These are phyloP conservation scores for Fomitopsis pulvina DNA, from an alignment of 768 basidiomycete species.

Conservation along the genomic window DNA sequence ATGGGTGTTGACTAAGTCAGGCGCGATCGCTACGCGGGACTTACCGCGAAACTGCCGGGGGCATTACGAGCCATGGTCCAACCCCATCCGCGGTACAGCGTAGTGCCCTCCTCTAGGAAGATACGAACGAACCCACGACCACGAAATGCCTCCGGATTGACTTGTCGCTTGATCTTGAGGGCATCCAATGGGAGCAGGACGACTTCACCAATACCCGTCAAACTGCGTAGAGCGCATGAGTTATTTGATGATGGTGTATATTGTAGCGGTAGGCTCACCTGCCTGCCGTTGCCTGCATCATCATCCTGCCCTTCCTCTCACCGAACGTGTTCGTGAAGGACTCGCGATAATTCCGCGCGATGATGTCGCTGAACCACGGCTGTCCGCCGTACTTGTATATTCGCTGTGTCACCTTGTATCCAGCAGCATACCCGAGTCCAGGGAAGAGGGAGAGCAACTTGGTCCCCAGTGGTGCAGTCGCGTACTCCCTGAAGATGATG, in stretches of 20 bases:
- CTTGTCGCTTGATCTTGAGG: constrained; percentile 98
- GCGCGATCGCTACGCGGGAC: constrained; percentile 23
- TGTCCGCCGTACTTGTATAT: constrained; percentile 99
- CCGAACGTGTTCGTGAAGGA: constrained; percentile 81
- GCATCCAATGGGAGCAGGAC: constrained; percentile 95
- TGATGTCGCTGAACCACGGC: constrained; percentile 93
- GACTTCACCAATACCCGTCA: constrained; percentile 90
- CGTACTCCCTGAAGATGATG: constrained; percentile 86
- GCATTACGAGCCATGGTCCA: constrained; percentile 99
- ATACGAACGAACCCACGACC: constrained; percentile 88
- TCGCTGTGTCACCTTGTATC: constrained; percentile 93
- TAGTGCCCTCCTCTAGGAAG: constrained; percentile 85
- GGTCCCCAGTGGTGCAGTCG: constrained; percentile 53
- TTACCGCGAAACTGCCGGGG: constrained; percentile 88
- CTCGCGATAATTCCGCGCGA: constrained; percentile 76
- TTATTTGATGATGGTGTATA: neutral
- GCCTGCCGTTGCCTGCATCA: constrained; percentile 93
- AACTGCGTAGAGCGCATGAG: constrained; percentile 30
- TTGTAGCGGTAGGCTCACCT: constrained; percentile 44
- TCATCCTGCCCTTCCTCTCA: constrained; percentile 90
- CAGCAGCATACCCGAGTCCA: constrained; percentile 95
- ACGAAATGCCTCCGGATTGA: constrained; percentile 96
- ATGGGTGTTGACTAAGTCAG: neutral
- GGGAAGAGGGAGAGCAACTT: constrained; percentile 94
- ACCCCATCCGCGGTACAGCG: constrained; percentile 95